phyloP scores from a whole-genome alignment of 2,329 filamentous ascomycete genomes.

The Trichoderma polysporum region DNA sequence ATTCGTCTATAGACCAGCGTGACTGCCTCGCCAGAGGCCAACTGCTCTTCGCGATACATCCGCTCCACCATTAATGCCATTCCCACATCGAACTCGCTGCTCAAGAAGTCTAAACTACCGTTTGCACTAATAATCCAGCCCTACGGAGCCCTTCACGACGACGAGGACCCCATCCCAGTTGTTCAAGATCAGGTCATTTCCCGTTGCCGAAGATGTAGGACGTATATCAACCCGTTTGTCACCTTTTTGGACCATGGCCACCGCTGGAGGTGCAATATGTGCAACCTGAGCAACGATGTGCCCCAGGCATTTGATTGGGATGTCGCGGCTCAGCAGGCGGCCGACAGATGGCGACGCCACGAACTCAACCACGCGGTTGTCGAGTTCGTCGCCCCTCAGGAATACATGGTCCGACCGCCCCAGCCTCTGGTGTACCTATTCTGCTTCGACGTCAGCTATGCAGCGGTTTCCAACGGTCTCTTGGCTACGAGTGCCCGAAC shows the following conservation, averaged over 20 bases:
- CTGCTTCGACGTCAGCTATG: conserved; percentile 90
- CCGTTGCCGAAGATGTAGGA: conserved; percentile 89
- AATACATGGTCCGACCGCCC: conserved; percentile 98
- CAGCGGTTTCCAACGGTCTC: conserved; percentile 84
- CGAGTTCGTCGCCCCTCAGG: conserved; percentile 95
- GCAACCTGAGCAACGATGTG: conserved; percentile 96
- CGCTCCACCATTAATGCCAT: conserved; percentile 93
- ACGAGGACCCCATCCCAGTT: conserved; percentile 86
- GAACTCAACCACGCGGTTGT: conserved; percentile 97
- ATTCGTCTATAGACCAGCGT: conserved; percentile 68
- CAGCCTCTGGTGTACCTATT: conserved; percentile 95
- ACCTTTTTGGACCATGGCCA: conserved; percentile 96
- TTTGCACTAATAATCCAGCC: conserved; percentile 96
- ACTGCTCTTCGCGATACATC: conserved; percentile 91
- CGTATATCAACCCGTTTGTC: conserved; percentile 97
- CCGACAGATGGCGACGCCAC: conserved; percentile 87
- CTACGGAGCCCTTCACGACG: conserved; percentile 88
- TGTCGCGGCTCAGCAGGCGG: conserved; percentile 81
- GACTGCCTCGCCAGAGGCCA: conserved; percentile 85
- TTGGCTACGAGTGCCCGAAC: conserved; percentile 89
- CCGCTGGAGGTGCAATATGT: conserved; percentile 99
- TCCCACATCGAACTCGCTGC: conserved; percentile 83
- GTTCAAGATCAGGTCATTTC: conserved; percentile 97
- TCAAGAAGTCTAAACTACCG: conserved; percentile 96
- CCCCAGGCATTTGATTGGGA: conserved; percentile 99